phyloP scores from a whole-genome alignment of 1,139 yeast genomes.

The Saccharomycopsis crataegensis region DNA sequence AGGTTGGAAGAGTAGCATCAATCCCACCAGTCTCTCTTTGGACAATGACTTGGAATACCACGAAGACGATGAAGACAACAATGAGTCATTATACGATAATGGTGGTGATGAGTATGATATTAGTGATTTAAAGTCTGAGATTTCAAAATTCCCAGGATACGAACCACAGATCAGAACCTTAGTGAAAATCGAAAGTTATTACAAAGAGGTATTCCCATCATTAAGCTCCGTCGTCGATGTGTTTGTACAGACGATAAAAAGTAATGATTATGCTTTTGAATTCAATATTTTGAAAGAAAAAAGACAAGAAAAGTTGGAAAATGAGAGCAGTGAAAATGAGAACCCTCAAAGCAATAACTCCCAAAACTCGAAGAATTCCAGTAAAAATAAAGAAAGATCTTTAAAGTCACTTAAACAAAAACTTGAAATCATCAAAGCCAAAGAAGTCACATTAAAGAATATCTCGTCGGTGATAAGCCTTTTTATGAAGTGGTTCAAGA shows the following conservation, averaged over 20 bases:
- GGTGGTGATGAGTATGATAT: slow-evolving; percentile 17
- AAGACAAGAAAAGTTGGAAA: neutral
- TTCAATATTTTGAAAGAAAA: slow-evolving; percentile 6
- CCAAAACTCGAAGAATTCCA: slow-evolving; percentile 9
- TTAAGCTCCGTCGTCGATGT: slow-evolving; percentile 60
- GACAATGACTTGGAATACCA: slow-evolving; percentile 16
- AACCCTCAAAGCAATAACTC: neutral
- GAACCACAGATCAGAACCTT: slow-evolving; percentile 37
- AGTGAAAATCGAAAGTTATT: slow-evolving; percentile 54
- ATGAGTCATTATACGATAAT: slow-evolving; percentile 16
- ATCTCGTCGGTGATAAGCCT: slow-evolving; percentile 46
- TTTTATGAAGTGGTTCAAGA: slow-evolving; percentile 70
- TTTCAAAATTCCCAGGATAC: slow-evolving; percentile 22
- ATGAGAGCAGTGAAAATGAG: neutral
- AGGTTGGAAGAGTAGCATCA: slow-evolving; percentile 42
- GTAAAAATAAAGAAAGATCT: neutral
- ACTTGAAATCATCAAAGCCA: slow-evolving; percentile 50
- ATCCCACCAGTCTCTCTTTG: slow-evolving; percentile 9
- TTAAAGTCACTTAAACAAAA: slow-evolving; percentile 25
- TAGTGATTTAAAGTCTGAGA: slow-evolving; percentile 19
- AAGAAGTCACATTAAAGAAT: slow-evolving; percentile 60
- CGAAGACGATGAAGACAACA: slow-evolving; percentile 13
- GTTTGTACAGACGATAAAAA: slow-evolving; percentile 51
- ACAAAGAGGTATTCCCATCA: slow-evolving; percentile 42
- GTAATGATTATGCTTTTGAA: slow-evolving; percentile 26